Base-by-base conservation (phyloP, 1,284 basidiomycete species). In the Ustilago bromivora region DNA sequence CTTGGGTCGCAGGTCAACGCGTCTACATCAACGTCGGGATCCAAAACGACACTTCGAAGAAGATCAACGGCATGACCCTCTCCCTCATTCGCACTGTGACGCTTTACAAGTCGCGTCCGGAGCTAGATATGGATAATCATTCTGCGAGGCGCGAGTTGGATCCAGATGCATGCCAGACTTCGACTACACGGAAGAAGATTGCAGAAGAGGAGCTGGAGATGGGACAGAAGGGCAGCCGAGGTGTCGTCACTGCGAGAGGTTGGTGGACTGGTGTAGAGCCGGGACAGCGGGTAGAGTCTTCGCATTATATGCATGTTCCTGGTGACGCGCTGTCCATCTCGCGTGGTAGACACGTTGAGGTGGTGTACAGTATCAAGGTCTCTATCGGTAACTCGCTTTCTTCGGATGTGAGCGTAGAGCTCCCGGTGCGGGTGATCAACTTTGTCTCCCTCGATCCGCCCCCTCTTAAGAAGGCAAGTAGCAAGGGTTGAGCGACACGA, bases 1-100 rank as follows among this genome's bases (percentile, higher is more conserved):
- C 90, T 46, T 98, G 95, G 93, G 88, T 97, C 35, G 92, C 95
- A 13, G 95, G 96, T 5, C 94, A 96, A 85, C 89, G 90, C 41
- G 92, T 94, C 74, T 91, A 90, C 85, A 90, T 95, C 51, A 90
- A 92, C 71, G 86, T 96, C 23, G 88, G 87, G 7, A 90, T 96
- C 23, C 87, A 88, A 60, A 98, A 98, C 85, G 89, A 91, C 41
- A 92, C 92, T 4, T 58, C 49, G 53, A 72, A 76, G 56, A 71
- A 71, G 71, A 67, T 84, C 82, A 94, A 92, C 85, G 89, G 88
- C 31, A 86, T 94, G 19, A 89, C 89, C 0, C 87, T 96, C 49
- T 88, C 90, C 11, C 89, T 96, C n/a, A 82, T 93, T 32, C 91
- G 93, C 58, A 92, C 91, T 0, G 91, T 90, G 5, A 91, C 91